Evolutionary conservation across 2,329 filamentous ascomycete species (phyloP).

Genomic region (Cladosporium sp.): DNA sequence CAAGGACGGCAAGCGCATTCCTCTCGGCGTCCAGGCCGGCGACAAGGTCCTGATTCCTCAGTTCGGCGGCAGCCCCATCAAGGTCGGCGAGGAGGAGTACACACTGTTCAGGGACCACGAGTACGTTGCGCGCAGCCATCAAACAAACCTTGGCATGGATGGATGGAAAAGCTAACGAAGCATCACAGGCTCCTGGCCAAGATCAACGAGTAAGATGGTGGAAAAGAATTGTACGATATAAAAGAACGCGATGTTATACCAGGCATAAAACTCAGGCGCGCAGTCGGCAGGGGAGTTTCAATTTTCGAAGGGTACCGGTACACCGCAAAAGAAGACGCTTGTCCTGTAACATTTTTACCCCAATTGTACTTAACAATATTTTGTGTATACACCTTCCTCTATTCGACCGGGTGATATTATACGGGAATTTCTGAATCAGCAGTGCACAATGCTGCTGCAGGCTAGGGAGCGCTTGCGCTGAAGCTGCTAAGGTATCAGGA

Average conservation of each 20-base stretch:
- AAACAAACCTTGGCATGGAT: not conserved
- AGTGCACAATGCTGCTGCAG: not conserved
- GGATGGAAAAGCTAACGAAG: slow-evolving; percentile 26
- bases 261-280: slow-evolving; percentile 12
- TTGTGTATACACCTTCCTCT: slow-evolving; percentile 3
- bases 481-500: not conserved
- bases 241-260: slow-evolving; percentile 15
- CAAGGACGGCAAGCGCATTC: slow-evolving; percentile 84
- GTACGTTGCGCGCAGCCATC: slow-evolving; percentile 60
- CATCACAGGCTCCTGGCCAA: slow-evolving; percentile 85
- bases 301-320: slow-evolving; percentile 5
- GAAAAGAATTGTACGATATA: slow-evolving; percentile 20
- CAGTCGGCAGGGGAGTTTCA: slow-evolving; percentile 4
- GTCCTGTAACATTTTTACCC: slow-evolving; percentile 16
- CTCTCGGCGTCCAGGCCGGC: slow-evolving; percentile 78
- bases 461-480: not conserved
- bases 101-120: slow-evolving; percentile 96
- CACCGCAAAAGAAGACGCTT: slow-evolving; percentile 14
- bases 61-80: slow-evolving; percentile 92
- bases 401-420: not conserved
- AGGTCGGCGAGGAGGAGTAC: slow-evolving; percentile 97
- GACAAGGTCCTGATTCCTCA: slow-evolving; percentile 96
- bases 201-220: slow-evolving; percentile 83
- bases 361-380: slow-evolving; percentile 19
- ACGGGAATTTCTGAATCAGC: not conserved